Percentiles rank a stretch among this genome's conserved stretches.
phyloP scores from a whole-genome alignment of 257 asterid species.

The Ocimum tenuiflorum region DNA sequence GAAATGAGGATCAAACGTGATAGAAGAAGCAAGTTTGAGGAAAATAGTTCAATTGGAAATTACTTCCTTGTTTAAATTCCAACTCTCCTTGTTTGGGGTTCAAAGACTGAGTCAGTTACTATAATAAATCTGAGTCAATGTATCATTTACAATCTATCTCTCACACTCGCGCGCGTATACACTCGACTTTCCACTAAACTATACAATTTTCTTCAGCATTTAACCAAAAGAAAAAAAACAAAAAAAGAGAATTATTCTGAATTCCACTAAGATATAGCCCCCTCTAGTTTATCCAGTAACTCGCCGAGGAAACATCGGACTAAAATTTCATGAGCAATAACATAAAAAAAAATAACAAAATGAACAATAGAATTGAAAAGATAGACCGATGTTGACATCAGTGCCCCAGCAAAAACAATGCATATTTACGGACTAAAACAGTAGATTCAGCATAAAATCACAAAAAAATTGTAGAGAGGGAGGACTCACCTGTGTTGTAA shows the following conservation, averaged over 20 bases:
- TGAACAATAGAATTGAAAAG: not conserved
- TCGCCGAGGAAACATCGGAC: not conserved
- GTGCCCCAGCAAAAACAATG: not conserved
- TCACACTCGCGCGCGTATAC: not conserved
- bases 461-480: not conserved
- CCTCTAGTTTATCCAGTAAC: not conserved
- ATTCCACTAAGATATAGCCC: not conserved
- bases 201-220: not conserved
- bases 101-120: not conserved
- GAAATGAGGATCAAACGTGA: not conserved
- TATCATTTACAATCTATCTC: not conserved
- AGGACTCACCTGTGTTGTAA: conserved; percentile 18
- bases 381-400: not conserved
- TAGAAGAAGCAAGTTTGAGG: not conserved
- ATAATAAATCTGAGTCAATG: not conserved
- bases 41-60: not conserved
- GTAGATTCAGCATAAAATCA: not conserved
- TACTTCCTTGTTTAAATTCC: not conserved
- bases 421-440: not conserved
- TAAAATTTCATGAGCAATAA: not conserved
- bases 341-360: not conserved
- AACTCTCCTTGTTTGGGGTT: not conserved
- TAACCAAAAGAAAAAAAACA: not conserved
- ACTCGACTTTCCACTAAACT: not conserved
- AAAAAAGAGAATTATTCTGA: not conserved